A percentile compares a stretch with the other conserved stretches of the same genome.
Evolutionary conservation across 441 rosid genomes (phyloP).

Genomic region (Erodium chrysanthum): DNA sequence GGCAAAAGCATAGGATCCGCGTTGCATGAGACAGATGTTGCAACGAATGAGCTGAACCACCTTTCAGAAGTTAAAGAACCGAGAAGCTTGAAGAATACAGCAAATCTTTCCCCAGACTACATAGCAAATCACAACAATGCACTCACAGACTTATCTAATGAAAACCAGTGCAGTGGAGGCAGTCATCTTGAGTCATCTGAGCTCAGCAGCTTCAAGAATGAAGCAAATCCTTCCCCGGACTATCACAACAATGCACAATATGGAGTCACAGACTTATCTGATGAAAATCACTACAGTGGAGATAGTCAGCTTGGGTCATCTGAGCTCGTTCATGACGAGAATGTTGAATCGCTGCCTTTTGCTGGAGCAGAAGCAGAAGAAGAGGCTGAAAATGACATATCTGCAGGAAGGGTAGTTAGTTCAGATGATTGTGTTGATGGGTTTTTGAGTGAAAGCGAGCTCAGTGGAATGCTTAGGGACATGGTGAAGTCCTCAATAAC

Average conservation of each 20-base stretch:
- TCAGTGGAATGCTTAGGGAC: constrained; percentile 28
- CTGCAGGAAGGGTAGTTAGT: neutral
- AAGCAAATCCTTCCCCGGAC: too few species aligned
- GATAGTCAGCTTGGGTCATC: too few species aligned
- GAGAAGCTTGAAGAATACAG: constrained; percentile 25
- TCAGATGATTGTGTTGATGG: constrained; percentile 16
- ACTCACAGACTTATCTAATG: constrained; percentile 15
- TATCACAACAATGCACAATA: too few species aligned
- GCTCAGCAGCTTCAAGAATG: too few species aligned
- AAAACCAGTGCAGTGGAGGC: neutral
- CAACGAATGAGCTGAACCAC: constrained; percentile 17
- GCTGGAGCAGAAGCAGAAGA: constrained; percentile 17
- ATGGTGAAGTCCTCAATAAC: constrained; percentile 33
- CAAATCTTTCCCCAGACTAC: constrained; percentile 23
- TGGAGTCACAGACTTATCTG: too few species aligned
- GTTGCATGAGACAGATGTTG: constrained; percentile 27
- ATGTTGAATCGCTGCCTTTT: constrained; percentile 18
- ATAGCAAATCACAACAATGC: constrained; percentile 19
- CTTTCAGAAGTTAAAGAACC: constrained; percentile 29
- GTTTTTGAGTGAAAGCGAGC: constrained; percentile 25
- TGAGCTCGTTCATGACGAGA: neutral
- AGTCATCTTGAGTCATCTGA: too few species aligned
- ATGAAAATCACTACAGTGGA: too few species aligned
- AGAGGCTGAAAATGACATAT: constrained; percentile 17
- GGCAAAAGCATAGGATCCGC: constrained; percentile 22